A percentile compares a stretch with the other conserved stretches of the same genome.
phyloP scores from a whole-genome alignment of 345 rosid genomes.

The Corchorus capsularis region DNA sequence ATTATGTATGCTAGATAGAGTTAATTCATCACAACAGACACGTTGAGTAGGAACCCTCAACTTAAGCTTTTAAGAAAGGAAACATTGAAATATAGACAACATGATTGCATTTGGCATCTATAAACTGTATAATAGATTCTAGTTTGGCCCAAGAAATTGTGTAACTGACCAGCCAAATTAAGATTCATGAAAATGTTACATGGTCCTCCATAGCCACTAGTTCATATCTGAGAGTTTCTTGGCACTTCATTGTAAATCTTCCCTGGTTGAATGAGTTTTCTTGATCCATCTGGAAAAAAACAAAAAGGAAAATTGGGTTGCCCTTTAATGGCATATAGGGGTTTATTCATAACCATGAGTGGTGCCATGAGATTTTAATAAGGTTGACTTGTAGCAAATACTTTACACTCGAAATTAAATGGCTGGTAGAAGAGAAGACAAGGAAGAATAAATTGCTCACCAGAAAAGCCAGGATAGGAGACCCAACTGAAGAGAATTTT shows the following conservation, averaged over 20 bases:
- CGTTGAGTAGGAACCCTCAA: no score
- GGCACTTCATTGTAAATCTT: background rate
- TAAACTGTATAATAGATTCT: background rate
- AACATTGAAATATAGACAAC: background rate
- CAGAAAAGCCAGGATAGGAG: background rate
- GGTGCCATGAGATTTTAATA: background rate
- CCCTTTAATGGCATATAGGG: background rate
- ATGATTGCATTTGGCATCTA: background rate
- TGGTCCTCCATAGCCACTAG: background rate
- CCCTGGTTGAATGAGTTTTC: background rate
- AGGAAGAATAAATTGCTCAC: background rate
- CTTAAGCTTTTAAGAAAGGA: no score
- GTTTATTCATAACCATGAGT: background rate
- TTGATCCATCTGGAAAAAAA: background rate
- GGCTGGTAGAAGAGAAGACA: background rate
- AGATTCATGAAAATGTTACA: background rate
- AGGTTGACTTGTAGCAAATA: background rate
- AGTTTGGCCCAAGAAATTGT: background rate
- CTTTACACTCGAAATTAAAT: background rate
- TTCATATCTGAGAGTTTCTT: background rate
- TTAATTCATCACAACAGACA: background rate
- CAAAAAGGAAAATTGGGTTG: background rate
- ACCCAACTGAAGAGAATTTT: background rate
- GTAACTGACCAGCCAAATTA: background rate
- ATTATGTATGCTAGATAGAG: background rate